Base-by-base conservation (phyloP, 768 basidiomycete species). In the Boletus rubroflammeus region DNA sequence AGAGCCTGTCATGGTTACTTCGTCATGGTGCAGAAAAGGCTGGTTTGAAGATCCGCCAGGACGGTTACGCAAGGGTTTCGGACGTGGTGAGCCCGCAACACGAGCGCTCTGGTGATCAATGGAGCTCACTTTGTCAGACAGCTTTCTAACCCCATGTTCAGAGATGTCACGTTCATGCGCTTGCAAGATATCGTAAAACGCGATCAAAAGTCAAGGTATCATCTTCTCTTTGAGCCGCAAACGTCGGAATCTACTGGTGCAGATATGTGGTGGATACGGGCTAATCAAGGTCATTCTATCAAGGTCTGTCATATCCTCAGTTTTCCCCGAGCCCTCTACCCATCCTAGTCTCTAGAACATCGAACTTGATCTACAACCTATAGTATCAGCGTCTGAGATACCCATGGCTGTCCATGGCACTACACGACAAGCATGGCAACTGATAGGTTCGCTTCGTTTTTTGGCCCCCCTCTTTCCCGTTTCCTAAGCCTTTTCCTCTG, bases 1-100 rank as follows among this genome's bases (percentile, higher is more conserved):
- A 97, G 71, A 90, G 90, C 0, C 73, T 98, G 9, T 88, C 93
- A 0, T 98, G 88, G 81, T 75, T 98, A 25, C 81, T 98, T n/a
- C 81, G 95, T 4, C 96, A 98, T 68, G 92, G 88, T 0, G 93
- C 94, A 19, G 76, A 82, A 58, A 82, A 81, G 35, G 86, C 95
- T 56, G 82, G 85, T 1, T 66, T 98, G 5, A 63, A 73, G 5
- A 87, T 98, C 75, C 82, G 95, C 8, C 64, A 77, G 29, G 96
- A 98, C 64, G 96, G 96, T 15, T 98, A 86, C 65, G 84, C 93
- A 3, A 80, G 80, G 59, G 89, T 98, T 6, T 72, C 76, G 3
- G 92, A 95, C 58, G 75, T 98, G 61, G 96, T 97, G 65, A 62
- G 90, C 78, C 40, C n/a, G 23, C 25, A n/a, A 46, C 17, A 32